Evolutionary conservation across 768 basidiomycete species (phyloP).

Genomic region (Gloeopeniophorella convolvens): DNA sequence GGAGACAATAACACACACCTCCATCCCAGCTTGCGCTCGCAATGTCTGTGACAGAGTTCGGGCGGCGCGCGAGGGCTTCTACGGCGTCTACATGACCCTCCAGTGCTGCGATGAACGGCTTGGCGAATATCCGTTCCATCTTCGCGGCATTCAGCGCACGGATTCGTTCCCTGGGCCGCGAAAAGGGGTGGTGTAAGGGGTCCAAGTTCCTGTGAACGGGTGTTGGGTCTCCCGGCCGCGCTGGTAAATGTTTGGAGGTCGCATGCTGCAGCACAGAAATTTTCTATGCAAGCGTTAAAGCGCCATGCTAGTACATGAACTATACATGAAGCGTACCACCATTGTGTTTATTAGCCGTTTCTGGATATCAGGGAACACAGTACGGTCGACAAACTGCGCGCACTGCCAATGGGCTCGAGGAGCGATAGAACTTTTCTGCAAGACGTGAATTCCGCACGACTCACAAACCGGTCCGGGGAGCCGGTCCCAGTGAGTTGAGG

Average conservation of each 20-base stretch:
- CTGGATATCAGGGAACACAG: too few species aligned
- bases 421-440: too few species aligned
- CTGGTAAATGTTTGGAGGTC: constrained; percentile 64
- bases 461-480: too few species aligned
- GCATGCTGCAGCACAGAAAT: constrained; percentile 84
- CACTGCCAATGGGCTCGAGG: too few species aligned
- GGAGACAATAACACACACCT: constrained; percentile 45
- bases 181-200: constrained; percentile 93
- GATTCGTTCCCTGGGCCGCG: constrained; percentile 86
- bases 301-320: too few species aligned
- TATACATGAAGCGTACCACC: too few species aligned
- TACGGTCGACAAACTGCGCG: too few species aligned
- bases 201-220: constrained; percentile 90
- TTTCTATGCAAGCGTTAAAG: too few species aligned
- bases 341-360: too few species aligned
- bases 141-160: constrained; percentile 94
- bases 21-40: constrained; percentile 97
- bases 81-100: constrained; percentile 95
- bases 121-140: constrained; percentile 97
- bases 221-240: constrained; percentile 73
- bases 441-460: too few species aligned
- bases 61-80: constrained; percentile 73
- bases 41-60: constrained; percentile 65
- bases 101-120: constrained; percentile 84
- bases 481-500: too few species aligned